Percentiles rank a stretch among this genome's conserved stretches.
These are phyloP conservation scores for Claviceps sp. DNA, from an alignment of 2,329 filamentous ascomycete genomes.

Conservation along the genomic window DNA sequence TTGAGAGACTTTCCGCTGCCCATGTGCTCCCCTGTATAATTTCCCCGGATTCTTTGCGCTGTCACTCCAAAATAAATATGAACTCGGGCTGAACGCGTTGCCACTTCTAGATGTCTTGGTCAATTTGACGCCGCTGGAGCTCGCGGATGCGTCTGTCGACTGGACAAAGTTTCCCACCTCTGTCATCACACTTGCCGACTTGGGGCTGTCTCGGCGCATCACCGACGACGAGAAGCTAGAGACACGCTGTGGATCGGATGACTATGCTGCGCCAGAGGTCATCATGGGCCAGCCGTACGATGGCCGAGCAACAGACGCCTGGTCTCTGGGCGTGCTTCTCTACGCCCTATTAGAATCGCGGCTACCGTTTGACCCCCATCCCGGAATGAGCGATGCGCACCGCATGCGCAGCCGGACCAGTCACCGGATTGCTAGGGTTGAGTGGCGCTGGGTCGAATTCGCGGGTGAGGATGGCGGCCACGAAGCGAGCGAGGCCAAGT, in stretches of 20 bases:
- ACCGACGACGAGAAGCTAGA: constrained; percentile 79
- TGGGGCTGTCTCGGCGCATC: constrained; percentile 78
- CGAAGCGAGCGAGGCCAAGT: constrained; percentile 49
- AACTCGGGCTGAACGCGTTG: background rate
- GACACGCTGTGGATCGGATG: constrained; percentile 88
- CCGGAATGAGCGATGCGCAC: constrained; percentile 62
- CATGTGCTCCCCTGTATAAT: background rate
- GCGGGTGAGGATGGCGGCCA: constrained; percentile 78
- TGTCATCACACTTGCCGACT: constrained; percentile 77
- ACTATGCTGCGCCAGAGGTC: constrained; percentile 93
- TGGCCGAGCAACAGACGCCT: constrained; percentile 80
- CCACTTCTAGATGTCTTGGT: constrained; percentile 69
- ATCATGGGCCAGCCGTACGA: constrained; percentile 93
- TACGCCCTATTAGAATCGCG: constrained; percentile 91
- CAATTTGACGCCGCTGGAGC: constrained; percentile 58
- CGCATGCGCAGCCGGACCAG: constrained; percentile 70
- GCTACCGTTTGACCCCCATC: constrained; percentile 81
- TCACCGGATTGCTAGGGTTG: constrained; percentile 87
- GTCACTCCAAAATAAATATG: background rate
- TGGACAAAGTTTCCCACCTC: constrained; percentile 69
- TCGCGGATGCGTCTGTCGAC: constrained; percentile 48
- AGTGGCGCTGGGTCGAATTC: constrained; percentile 90
- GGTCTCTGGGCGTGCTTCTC: constrained; percentile 85
- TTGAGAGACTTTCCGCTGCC: constrained; percentile 8
- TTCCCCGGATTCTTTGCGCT: too few relatives aligned